These are phyloP conservation scores for Penicillium hordei DNA, from an alignment of 2,329 filamentous ascomycete species.

Conservation along the genomic window DNA sequence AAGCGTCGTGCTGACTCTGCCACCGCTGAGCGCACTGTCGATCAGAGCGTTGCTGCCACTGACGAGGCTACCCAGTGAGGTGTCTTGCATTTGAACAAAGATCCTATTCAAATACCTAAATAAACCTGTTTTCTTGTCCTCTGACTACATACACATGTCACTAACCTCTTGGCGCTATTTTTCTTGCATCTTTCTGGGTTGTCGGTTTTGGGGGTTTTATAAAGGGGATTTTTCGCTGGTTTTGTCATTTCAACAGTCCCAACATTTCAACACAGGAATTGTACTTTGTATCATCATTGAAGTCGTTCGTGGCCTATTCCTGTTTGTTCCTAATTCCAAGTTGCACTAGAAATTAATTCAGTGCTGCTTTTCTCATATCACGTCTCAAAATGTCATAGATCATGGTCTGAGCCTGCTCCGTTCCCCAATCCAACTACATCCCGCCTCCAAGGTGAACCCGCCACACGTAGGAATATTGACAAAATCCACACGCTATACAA, in stretches of 20 bases:
- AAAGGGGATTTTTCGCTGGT: conserved; percentile 7
- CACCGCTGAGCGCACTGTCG: conserved; percentile 27
- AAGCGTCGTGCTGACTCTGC: conserved; percentile 58
- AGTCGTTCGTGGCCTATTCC: conserved; percentile 7
- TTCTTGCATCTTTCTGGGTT: conserved; percentile 20
- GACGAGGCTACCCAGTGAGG: conserved; percentile 32
- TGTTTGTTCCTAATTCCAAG: conserved; percentile 4
- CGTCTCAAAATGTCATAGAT: not conserved
- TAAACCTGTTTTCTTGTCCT: not conserved
- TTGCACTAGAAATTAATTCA: conserved; percentile 5
- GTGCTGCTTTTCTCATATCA: conserved; percentile 2
- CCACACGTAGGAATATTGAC: not conserved
- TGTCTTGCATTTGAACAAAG: conserved; percentile 2
- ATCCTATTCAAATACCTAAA: not conserved
- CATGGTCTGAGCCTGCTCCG: not conserved
- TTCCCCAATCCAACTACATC: not conserved
- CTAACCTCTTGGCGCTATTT: conserved; percentile 13
- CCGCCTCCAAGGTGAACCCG: not conserved
- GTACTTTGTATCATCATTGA: conserved; percentile 20
- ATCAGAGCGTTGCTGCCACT: conserved; percentile 24
- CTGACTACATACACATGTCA: conserved; percentile 1
- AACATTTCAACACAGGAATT: conserved; percentile 16
- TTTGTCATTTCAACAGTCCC: conserved; percentile 10
- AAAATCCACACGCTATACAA: not conserved
- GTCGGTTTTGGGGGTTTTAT: conserved; percentile 14